A percentile compares a stretch with the other conserved stretches of the same genome.
Evolutionary conservation across 1,139 yeast species (phyloP).

Genomic region (Saccharomyces hybrid): DNA sequence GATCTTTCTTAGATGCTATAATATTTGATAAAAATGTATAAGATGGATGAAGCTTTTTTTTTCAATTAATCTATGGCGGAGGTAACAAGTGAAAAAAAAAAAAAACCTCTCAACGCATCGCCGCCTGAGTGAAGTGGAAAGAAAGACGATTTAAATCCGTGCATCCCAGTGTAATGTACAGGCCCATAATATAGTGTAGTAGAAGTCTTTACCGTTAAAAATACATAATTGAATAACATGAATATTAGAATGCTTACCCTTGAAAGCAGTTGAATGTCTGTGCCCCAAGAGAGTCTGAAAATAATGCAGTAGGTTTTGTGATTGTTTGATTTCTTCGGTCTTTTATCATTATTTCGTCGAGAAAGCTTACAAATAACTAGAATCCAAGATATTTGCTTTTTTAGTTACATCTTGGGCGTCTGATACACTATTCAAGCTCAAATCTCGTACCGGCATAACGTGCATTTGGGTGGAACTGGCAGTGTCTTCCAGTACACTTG

Average conservation of each 20-base stretch:
- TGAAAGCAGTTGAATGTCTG: background rate
- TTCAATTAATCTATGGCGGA: too few relatives aligned
- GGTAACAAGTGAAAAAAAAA: too few relatives aligned
- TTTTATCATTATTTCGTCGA: background rate
- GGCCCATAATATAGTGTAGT: background rate
- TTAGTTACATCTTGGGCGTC: conserved; percentile 7
- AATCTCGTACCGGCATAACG: conserved; percentile 9
- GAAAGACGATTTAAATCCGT: background rate
- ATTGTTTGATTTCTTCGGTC: background rate
- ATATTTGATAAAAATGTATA: too few relatives aligned
- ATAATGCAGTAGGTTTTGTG: background rate
- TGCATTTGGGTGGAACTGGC: background rate
- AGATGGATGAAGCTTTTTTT: too few relatives aligned
- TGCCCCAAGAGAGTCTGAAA: background rate
- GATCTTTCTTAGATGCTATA: background rate
- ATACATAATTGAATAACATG: background rate
- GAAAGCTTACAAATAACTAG: conserved; percentile 7
- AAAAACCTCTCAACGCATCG: too few relatives aligned
- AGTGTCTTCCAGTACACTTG: conserved; percentile 8
- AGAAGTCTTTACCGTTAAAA: background rate
- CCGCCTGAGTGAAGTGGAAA: too few relatives aligned
- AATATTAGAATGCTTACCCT: background rate
- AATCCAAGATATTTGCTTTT: conserved; percentile 10
- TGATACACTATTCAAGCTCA: conserved; percentile 11
- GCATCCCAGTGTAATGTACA: background rate